A percentile compares a stretch with the other conserved stretches of the same genome.
These are phyloP conservation scores for Thelephora terrestris DNA, from an alignment of 1,284 basidiomycete genomes.

Conservation along the genomic window DNA sequence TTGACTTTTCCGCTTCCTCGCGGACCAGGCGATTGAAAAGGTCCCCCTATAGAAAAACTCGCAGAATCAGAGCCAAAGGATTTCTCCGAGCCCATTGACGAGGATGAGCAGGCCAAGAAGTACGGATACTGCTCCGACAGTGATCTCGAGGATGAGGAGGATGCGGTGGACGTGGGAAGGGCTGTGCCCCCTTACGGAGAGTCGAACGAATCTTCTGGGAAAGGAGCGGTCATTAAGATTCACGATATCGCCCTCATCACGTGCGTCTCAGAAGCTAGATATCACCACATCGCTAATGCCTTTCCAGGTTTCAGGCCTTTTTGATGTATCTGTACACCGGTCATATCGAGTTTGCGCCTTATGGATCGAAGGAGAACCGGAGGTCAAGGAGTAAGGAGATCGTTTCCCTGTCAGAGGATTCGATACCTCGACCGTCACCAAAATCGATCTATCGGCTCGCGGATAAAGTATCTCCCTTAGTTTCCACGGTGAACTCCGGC, in stretches of 20 bases:
- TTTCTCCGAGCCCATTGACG: not conserved
- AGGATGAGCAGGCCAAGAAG: not conserved
- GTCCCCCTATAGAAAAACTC: not conserved
- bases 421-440: not conserved
- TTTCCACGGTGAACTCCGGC: too few relatives aligned
- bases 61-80: not conserved
- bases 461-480: too few relatives aligned
- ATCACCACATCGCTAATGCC: not conserved
- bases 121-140: not conserved
- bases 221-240: not conserved
- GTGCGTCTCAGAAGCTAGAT: not conserved
- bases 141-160: not conserved
- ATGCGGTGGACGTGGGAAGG: too few relatives aligned
- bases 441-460: not conserved
- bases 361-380: not conserved
- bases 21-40: not conserved
- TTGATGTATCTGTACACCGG: conserved; percentile 12
- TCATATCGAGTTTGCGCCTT: conserved; percentile 10
- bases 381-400: not conserved
- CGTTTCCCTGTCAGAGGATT: not conserved
- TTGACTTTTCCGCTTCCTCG: not conserved
- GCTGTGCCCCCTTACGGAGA: not conserved
- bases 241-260: not conserved
- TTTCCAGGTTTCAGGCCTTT: conserved; percentile 4
- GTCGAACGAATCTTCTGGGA: too few relatives aligned